Conservation (phyloP, 176 grass and related monocot genomes). For the Eragrostis curvula region DNA sequence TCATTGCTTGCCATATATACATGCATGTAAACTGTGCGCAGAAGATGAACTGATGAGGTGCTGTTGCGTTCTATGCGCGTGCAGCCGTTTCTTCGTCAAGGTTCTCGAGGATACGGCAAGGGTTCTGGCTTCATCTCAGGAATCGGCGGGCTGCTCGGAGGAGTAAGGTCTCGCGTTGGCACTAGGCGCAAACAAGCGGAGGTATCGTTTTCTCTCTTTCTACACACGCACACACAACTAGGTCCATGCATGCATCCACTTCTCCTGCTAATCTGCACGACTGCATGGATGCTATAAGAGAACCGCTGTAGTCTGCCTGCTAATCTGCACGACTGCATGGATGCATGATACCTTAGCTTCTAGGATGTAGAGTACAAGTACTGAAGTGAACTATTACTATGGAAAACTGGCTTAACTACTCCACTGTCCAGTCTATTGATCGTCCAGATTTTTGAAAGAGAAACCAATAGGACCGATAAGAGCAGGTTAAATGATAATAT, state of each 20-base stretch:
- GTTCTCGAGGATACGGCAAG: constrained; percentile 20
- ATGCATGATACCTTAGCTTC: no score
- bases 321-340: no score
- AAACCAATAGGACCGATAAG: not conserved
- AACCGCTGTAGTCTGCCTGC: no score
- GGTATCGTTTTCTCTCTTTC: not conserved
- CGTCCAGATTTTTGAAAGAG: not conserved
- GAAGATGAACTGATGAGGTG: not conserved
- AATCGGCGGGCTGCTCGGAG: not conserved
- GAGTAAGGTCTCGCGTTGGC: not conserved
- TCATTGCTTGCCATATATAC: not conserved
- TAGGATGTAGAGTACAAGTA: not conserved
- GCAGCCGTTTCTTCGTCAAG: not conserved
- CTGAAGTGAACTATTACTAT: not conserved
- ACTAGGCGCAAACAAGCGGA: not conserved
- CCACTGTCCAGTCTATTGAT: not conserved
- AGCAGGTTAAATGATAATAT: not conserved
- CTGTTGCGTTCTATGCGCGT: not conserved
- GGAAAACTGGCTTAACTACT: not conserved
- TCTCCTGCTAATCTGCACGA: no score
- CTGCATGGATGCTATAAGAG: no score
- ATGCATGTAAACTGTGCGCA: not conserved
- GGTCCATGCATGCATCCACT: not conserved
- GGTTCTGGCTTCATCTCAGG: not conserved
- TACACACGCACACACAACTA: not conserved